These are phyloP conservation scores for Brassica hybrid DNA, from an alignment of 441 rosid genomes.

Conservation along the genomic window DNA sequence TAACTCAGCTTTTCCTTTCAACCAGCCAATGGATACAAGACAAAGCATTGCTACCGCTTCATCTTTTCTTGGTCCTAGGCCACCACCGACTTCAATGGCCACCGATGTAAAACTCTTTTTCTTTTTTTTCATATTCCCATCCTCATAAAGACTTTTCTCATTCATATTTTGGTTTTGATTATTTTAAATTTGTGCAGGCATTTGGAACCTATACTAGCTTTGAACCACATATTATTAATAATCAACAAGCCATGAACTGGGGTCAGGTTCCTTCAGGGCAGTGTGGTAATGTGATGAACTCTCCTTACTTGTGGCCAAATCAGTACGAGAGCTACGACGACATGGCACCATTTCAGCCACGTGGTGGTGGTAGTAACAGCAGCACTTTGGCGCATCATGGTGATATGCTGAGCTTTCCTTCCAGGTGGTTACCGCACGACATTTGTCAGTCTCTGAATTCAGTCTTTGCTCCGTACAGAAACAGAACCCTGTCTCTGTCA, in stretches of 20 bases:
- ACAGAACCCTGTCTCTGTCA: conserved; percentile 76
- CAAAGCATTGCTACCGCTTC: too few relatives aligned
- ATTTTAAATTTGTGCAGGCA: background rate
- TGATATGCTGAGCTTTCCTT: background rate
- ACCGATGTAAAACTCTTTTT: conserved; percentile 1
- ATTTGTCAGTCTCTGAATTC: conserved; percentile 65
- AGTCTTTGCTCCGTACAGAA: conserved; percentile 73
- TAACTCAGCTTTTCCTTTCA: background rate
- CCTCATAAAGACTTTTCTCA: background rate
- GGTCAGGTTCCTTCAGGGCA: conserved; percentile 70
- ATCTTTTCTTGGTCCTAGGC: too few relatives aligned
- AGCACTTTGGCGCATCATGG: conserved; percentile 1
- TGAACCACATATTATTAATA: background rate
- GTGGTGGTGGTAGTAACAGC: conserved; percentile 49
- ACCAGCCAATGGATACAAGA: too few relatives aligned
- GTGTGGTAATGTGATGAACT: conserved; percentile 70
- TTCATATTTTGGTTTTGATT: background rate
- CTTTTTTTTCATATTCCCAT: background rate
- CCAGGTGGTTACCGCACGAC: background rate
- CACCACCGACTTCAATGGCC: background rate
- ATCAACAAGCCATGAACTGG: conserved; percentile 32
- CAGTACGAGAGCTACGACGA: conserved; percentile 56
- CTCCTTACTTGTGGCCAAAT: conserved; percentile 44
- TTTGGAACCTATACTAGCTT: background rate
- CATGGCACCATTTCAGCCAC: conserved; percentile 73